Conservation (phyloP, 202 grass and related monocot genomes). For the Carex arenaria region DNA sequence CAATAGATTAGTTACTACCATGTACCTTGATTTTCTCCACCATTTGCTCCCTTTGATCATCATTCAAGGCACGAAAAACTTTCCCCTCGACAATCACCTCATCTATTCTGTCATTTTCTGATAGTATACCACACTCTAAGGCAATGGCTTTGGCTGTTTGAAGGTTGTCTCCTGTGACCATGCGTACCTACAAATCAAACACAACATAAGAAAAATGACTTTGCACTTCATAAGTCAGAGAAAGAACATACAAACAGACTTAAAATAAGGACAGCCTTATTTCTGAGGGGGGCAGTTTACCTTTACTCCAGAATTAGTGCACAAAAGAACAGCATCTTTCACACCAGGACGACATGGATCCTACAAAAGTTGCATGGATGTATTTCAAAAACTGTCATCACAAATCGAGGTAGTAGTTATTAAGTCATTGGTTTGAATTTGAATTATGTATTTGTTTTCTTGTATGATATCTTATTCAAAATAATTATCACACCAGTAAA, state of each 20-base stretch:
- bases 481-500: not conserved
- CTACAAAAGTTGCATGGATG: constrained; percentile 30
- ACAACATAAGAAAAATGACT: not conserved
- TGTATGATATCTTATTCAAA: not conserved
- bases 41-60: constrained; percentile 38
- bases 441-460: not conserved
- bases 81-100: constrained; percentile 61
- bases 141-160: constrained; percentile 92
- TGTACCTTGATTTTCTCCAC: constrained; percentile 43
- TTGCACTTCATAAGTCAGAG: constrained; percentile 14
- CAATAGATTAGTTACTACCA: constrained; percentile 19
- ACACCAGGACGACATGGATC: constrained; percentile 96
- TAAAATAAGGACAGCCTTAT: constrained; percentile 3
- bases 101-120: constrained; percentile 31
- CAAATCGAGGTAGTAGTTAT: not conserved
- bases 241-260: not conserved
- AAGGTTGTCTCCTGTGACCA: constrained; percentile 97
- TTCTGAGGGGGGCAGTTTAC: constrained; percentile 24
- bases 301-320: constrained; percentile 66
- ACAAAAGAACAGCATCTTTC: constrained; percentile 69
- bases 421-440: not conserved
- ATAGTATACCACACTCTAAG: constrained; percentile 86
- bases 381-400: not conserved
- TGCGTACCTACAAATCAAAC: constrained; percentile 50
- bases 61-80: constrained; percentile 51